Conservation (phyloP, 768 basidiomycete genomes). For the Rhizopogon rudus region DNA sequence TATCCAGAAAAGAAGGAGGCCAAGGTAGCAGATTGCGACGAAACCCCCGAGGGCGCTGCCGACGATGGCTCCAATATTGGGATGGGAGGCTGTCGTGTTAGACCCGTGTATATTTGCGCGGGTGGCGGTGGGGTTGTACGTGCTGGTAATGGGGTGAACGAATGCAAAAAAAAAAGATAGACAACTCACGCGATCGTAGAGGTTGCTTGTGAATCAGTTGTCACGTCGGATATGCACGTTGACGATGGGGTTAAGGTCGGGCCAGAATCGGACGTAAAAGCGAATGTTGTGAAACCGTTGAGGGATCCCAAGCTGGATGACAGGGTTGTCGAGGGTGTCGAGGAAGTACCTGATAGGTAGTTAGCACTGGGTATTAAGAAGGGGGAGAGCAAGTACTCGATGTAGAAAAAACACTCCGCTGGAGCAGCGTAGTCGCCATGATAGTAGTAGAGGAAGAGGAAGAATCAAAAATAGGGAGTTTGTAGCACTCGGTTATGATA, state of each 20-base stretch:
- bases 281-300: too few species aligned
- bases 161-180: not conserved
- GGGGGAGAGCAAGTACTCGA: too few species aligned
- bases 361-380: too few species aligned
- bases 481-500: too few species aligned
- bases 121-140: not conserved
- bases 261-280: too few species aligned
- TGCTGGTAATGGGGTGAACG: constrained; percentile 5
- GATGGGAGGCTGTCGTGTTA: constrained; percentile 5
- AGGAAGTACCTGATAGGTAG: too few species aligned
- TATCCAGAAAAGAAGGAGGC: constrained; percentile 25
- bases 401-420: too few species aligned
- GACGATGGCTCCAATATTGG: constrained; percentile 36
- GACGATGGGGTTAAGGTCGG: not conserved
- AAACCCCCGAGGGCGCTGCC: constrained; percentile 48
- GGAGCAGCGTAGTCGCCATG: too few species aligned
- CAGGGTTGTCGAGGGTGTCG: too few species aligned
- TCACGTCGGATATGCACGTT: not conserved
- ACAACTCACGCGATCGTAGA: constrained; percentile 16
- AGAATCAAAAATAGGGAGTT: too few species aligned
- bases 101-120: constrained; percentile 17
- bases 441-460: too few species aligned
- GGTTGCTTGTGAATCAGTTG: not conserved
- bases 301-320: too few species aligned
- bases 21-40: constrained; percentile 21